A percentile compares a stretch with the other conserved stretches of the same genome.
Conservation (phyloP, 495 filamentous ascomycete genomes). For the Extremus antarcticus region DNA sequence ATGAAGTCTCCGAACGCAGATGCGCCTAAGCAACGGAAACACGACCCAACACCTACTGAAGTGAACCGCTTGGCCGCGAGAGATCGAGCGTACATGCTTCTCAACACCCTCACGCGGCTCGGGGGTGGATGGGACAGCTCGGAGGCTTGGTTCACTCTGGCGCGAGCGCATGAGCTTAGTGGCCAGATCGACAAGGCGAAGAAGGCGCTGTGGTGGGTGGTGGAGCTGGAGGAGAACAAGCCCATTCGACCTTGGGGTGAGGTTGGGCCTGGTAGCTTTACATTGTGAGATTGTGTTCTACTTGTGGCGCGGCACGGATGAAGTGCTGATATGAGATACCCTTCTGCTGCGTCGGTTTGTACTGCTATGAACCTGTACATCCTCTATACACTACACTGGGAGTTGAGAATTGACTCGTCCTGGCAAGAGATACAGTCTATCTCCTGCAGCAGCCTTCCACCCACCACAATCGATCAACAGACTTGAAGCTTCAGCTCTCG, state of each 20-base stretch:
- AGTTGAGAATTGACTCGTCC: no score
- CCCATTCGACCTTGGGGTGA: slow-evolving; percentile 50
- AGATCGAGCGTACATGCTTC: slow-evolving; percentile 73
- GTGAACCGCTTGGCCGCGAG: slow-evolving; percentile 71
- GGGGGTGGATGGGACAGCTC: slow-evolving; percentile 84
- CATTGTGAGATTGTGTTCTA: slow-evolving; percentile 30
- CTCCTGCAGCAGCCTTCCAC: no score
- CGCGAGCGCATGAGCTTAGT: slow-evolving; percentile 72
- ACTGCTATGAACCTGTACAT: no score
- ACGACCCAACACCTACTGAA: slow-evolving; percentile 41
- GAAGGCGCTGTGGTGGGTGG: slow-evolving; percentile 63
- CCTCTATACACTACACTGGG: no score
- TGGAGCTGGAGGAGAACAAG: slow-evolving; percentile 58
- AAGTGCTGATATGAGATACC: neutral
- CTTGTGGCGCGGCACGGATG: no score
- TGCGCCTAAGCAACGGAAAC: slow-evolving; percentile 26
- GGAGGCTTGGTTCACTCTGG: slow-evolving; percentile 89
- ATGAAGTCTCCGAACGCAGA: neutral
- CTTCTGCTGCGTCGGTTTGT: neutral
- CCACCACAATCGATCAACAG: no score
- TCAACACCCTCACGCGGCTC: slow-evolving; percentile 69
- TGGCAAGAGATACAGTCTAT: no score
- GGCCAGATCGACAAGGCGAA: slow-evolving; percentile 77
- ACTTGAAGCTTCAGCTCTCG: no score
- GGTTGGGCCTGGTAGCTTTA: slow-evolving; percentile 47